phyloP scores from a whole-genome alignment of 169 alveolate species.

The Cardiosporidium cionae region DNA sequence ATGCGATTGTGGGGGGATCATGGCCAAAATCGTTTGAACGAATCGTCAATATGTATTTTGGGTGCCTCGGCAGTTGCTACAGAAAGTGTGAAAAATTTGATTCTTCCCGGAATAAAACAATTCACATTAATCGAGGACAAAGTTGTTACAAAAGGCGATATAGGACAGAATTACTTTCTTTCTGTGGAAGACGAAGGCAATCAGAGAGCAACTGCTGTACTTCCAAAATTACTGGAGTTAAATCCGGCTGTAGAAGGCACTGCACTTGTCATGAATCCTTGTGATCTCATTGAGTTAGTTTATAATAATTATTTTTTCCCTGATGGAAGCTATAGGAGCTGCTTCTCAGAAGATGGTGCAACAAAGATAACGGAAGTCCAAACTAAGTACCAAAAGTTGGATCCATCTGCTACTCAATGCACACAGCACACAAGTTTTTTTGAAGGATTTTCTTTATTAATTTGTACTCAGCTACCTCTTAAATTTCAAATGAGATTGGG shows the following conservation, averaged over 20 bases:
- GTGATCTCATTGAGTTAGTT: not conserved
- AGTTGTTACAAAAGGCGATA: conserved; percentile 54
- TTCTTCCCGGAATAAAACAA: conserved; percentile 68
- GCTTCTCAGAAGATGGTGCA: too few species aligned
- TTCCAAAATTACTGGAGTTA: conserved; percentile 52
- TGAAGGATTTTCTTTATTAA: too few species aligned
- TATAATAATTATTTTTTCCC: too few species aligned
- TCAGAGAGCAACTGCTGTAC: conserved; percentile 50
- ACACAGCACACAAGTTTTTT: too few species aligned
- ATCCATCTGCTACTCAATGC: too few species aligned
- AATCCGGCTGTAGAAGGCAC: conserved; percentile 74
- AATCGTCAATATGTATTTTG: conserved; percentile 53
- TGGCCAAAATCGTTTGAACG: conserved; percentile 55
- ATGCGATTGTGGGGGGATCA: conserved; percentile 74
- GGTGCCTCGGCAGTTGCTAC: conserved; percentile 55
- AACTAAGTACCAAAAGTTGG: too few species aligned
- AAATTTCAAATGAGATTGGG: too few species aligned
- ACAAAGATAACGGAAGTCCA: too few species aligned
- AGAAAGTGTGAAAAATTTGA: conserved; percentile 68
- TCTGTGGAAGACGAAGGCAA: conserved; percentile 48
- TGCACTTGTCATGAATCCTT: conserved; percentile 3
- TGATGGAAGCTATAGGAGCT: too few species aligned
- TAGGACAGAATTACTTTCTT: conserved; percentile 63
- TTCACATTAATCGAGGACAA: conserved; percentile 62
- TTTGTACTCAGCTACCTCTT: too few species aligned